Evolutionary conservation across 306 rosid species (phyloP).

Genomic region (Cucurbita ficifolia): DNA sequence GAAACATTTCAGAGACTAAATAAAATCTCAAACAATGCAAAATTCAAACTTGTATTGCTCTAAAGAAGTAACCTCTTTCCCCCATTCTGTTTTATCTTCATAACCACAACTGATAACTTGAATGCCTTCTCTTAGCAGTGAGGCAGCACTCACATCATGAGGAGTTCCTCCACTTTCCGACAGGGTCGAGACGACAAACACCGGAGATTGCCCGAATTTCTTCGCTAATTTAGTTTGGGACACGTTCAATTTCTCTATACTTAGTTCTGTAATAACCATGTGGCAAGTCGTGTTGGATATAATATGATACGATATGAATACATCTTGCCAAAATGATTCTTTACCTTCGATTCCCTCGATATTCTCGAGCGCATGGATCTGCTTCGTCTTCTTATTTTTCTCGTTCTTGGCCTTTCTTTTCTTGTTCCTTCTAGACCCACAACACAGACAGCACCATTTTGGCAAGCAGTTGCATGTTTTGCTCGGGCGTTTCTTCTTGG

Average conservation of each 20-base stretch:
- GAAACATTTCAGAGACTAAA: not conserved
- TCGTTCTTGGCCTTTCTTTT: slow-evolving; percentile 43
- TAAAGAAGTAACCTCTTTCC: slow-evolving; percentile 53
- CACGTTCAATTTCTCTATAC: slow-evolving; percentile 24
- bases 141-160: slow-evolving; percentile 50
- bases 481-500: slow-evolving; percentile 70
- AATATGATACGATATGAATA: not conserved
- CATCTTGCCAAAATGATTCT: not conserved
- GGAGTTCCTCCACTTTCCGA: slow-evolving; percentile 78
- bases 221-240: slow-evolving; percentile 68
- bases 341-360: slow-evolving; percentile 69
- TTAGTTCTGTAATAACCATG: slow-evolving; percentile 35
- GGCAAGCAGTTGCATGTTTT: slow-evolving; percentile 96
- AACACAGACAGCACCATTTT: slow-evolving; percentile 69
- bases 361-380: slow-evolving; percentile 92
- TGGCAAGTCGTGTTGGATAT: not conserved
- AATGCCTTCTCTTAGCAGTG: slow-evolving; percentile 78
- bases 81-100: slow-evolving; percentile 97
- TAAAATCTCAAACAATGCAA: not conserved
- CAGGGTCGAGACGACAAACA: slow-evolving; percentile 60
- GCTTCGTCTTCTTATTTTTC: slow-evolving; percentile 72
- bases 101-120: slow-evolving; percentile 96
- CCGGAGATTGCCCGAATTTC: slow-evolving; percentile 89
- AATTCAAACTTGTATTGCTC: not conserved
- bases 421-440: slow-evolving; percentile 49